Base-by-base conservation (phyloP, 192 early-diverging fungal species). In the Backusella parvicylindrica region DNA sequence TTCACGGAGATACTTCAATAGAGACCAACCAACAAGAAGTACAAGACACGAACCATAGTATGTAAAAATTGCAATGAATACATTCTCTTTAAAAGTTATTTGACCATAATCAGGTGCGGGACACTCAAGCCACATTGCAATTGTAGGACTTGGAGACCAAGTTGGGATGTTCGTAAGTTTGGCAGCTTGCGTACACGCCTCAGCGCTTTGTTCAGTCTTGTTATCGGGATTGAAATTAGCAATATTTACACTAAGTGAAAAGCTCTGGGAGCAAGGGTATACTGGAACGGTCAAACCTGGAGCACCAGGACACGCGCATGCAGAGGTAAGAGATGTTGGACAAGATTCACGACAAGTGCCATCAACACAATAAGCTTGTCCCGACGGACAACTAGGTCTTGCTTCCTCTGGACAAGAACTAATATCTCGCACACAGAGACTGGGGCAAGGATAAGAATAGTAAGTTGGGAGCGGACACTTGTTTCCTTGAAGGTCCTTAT, bases 381-480 rank as follows among this genome's bases (percentile, higher is more conserved):
- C 85, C 37, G 31, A 15, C n/a, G 83, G 74, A 60, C 86, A 89
- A 36, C 56, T 56, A 18, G 81, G 80, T 35, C 68, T 64, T 23
- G 71, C 35, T 6, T 37, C 41, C 16, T 38, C 30, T 15, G 86
- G 86, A 43, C 86, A 89, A 50, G 81, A 66, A 9, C 50, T 31
- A 2, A 86, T 67, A 49, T 84, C 76, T 65, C 76, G 65, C 2
- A 89, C 88, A 66, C 88, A 89, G 7, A 89, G 28, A 31, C 70
- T 72, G 6, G 86, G 85, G 32, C 88, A 89, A n/a, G 81, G 70
- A 18, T 80, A 77, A 3, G 76, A 77, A 15, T 73, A 66, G 50
- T 83, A 83, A 0, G 80, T 83, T 26, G 78, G 80, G 30, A 80
- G 68, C 15, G 86, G 83, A 41, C 88, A 89, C 16, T 63, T 37